Evolutionary conservation across 2,329 filamentous ascomycete species (phyloP).

Genomic region (Blumeria graminis): DNA sequence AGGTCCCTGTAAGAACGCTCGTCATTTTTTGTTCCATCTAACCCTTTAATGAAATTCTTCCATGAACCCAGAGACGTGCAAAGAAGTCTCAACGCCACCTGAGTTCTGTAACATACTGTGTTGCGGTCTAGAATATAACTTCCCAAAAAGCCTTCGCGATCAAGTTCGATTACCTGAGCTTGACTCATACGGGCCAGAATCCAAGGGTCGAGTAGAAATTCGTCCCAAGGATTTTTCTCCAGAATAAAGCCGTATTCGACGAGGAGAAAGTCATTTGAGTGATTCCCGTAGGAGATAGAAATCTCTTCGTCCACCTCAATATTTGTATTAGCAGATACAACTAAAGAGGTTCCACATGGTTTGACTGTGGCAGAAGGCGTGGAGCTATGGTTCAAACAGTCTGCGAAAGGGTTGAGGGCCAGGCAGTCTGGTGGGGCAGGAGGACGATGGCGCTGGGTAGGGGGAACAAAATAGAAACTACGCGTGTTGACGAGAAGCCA

Average conservation of each 20-base stretch:
- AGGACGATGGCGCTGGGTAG: slow-evolving; percentile 9
- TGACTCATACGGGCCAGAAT: slow-evolving; percentile 10
- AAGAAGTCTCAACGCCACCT: slow-evolving; percentile 25
- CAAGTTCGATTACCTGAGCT: slow-evolving; percentile 18
- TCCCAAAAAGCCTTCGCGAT: slow-evolving; percentile 24
- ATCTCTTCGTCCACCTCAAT: slow-evolving; percentile 39
- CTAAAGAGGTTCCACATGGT: background rate
- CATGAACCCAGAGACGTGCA: slow-evolving; percentile 18
- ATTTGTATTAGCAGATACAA: slow-evolving; percentile 22
- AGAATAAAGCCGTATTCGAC: slow-evolving; percentile 30
- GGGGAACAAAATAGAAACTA: slow-evolving; percentile 29
- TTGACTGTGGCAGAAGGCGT: slow-evolving; percentile 14
- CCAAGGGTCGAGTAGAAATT: slow-evolving; percentile 11
- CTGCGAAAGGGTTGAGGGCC: slow-evolving; percentile 46
- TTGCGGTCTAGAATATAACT: slow-evolving; percentile 26
- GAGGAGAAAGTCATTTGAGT: slow-evolving; percentile 49
- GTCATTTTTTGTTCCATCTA: slow-evolving; percentile 22
- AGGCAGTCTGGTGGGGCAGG: slow-evolving; percentile 30
- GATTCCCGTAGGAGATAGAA: slow-evolving; percentile 42
- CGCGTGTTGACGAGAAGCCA: slow-evolving; percentile 39
- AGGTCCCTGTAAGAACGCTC: slow-evolving; percentile 18
- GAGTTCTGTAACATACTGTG: slow-evolving; percentile 28
- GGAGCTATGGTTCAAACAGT: slow-evolving; percentile 41
- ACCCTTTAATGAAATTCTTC: slow-evolving; percentile 21
- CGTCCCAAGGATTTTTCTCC: slow-evolving; percentile 12